These are phyloP conservation scores for Oryza officinalis DNA, from an alignment of 176 grass and related monocot species.

Conservation along the genomic window DNA sequence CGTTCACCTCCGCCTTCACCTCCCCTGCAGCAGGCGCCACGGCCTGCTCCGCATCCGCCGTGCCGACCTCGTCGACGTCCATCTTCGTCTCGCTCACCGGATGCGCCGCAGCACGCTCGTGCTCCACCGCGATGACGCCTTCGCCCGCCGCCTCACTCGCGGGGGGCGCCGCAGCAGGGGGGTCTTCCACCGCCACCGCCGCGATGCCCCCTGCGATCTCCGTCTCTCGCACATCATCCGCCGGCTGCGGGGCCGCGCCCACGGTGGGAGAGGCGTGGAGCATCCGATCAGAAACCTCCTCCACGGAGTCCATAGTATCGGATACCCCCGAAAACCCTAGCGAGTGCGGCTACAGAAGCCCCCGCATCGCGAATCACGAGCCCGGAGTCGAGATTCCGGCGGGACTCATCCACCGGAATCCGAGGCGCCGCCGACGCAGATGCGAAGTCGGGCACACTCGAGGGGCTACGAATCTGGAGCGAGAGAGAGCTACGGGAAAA, in stretches of 20 bases:
- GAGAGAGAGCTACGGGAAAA: no score
- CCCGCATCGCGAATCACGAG: conserved; percentile 24
- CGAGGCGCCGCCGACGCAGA: not conserved
- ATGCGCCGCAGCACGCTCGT: not conserved
- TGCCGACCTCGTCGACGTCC: not conserved
- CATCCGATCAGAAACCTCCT: conserved; percentile 14
- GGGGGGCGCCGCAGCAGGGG: not conserved
- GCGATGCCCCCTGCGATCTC: conserved; percentile 14
- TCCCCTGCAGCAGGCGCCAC: not conserved
- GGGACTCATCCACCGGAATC: not conserved
- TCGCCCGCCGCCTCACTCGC: not conserved
- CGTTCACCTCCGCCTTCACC: not conserved
- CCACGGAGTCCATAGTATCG: conserved; percentile 14
- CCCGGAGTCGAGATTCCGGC: not conserved
- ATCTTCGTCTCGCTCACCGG: not conserved
- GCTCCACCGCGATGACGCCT: not conserved
- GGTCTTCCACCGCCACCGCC: not conserved
- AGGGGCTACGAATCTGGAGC: conserved; percentile 33
- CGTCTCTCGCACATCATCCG: not conserved
- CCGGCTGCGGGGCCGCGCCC: not conserved
- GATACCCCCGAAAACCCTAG: conserved; percentile 45
- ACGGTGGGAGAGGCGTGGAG: not conserved
- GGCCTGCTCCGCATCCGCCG: not conserved
- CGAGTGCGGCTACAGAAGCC: conserved; percentile 12
- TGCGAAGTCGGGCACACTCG: not conserved